Evolutionary conservation across 2,329 filamentous ascomycete species (phyloP), one percentile per base, ranked within the genome.

Genomic region (Pseudogymnoascus sp.): DNA sequence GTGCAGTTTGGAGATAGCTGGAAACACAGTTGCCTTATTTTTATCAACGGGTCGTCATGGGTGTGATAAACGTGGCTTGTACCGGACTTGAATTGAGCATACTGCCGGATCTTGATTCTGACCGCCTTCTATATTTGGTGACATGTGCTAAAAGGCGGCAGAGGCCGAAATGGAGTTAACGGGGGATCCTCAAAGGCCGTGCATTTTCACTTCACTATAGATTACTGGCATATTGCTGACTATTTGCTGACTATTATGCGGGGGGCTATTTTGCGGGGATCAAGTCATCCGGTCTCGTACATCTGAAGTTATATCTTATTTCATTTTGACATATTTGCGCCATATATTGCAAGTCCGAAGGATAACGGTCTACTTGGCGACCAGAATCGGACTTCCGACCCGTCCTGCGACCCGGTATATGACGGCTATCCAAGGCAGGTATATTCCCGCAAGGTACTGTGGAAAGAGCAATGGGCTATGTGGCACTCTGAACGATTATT

Each of bases 11-110:
- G 16, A 33, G 50, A 56, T 29, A 56, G 50, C 29, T 56, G 8
- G 16, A 10, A 10, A 35, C n/a, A 56, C 47, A 56, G 47, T 19
- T 56, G 24, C 26, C 47, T 35, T 56, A 29, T 26, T 56, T 56
- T 56, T 21, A 56, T 35, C n/a, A 56, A 56, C 33, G 50, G 29
- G 13, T 56, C 50, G 50, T 56, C 50, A 56, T 56, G 50, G 29
- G 50, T 56, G 50, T 56, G 50, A 56, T 35, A 56, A 56, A 56
- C 50, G 50, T 56, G 50, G 50, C 50, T 56, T 56, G 50, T 56
- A 56, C 50, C 50, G 29, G 50, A 56, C 29, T 56, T 56, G 26
- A 56, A 56, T 56, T 56, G 31, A 21, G 10, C 50, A 56, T 56
- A 56, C 50, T 56, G 50, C 50, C 50, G 29, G 50, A 33, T 56